phyloP scores from a whole-genome alignment of 192 early-diverging fungal species.

The Backusella liffmaniae region DNA sequence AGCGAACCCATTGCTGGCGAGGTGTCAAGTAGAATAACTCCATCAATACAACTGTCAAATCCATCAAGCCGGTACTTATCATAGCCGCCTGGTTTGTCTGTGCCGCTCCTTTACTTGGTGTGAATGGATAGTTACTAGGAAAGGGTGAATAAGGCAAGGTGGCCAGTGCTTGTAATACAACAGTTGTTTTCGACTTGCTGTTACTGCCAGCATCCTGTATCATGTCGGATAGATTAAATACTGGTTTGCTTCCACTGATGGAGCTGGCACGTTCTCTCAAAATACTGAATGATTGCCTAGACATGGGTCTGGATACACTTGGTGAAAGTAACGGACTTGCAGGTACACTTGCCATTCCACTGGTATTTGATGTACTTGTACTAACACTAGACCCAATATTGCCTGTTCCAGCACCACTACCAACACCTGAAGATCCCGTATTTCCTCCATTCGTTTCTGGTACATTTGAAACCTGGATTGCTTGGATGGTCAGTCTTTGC shows the following conservation, averaged over 20 bases:
- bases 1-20: slow-evolving; percentile 19
- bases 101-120: slow-evolving; percentile 1
- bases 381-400: background rate
- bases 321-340: background rate
- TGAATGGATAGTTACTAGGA: slow-evolving; percentile 27
- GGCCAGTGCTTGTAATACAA: slow-evolving; percentile 26
- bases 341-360: background rate
- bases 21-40: slow-evolving; percentile 36
- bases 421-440: background rate
- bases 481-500: slow-evolving; percentile 22
- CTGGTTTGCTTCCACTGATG: background rate
- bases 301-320: background rate
- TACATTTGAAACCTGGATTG: slow-evolving; percentile 11
- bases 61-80: slow-evolving; percentile 33
- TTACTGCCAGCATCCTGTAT: background rate
- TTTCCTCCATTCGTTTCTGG: background rate
- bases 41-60: slow-evolving; percentile 32
- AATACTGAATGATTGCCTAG: slow-evolving; percentile 22
- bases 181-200: background rate
- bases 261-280: slow-evolving; percentile 29
- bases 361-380: background rate
- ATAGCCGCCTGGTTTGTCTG: slow-evolving; percentile 11
- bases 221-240: background rate
- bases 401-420: background rate
- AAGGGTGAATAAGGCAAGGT: slow-evolving; percentile 28